Evolutionary conservation across 140 eudicot species (phyloP).

Genomic region (Bidens hawaiensis): DNA sequence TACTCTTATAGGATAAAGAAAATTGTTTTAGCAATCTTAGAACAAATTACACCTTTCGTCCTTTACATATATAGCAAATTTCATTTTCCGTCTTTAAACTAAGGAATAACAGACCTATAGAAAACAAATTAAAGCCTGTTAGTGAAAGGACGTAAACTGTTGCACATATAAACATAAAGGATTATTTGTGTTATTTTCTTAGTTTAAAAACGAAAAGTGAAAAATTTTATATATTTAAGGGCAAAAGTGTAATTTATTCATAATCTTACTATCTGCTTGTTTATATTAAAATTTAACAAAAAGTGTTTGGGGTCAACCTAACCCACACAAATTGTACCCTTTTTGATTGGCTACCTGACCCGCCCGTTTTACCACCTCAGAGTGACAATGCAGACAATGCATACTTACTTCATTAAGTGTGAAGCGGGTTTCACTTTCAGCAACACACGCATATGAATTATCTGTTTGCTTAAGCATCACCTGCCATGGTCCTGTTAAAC

Average conservation of each 20-base stretch:
- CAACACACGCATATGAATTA: constrained; percentile 86
- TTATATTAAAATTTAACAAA: not conserved
- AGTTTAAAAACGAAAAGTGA: too few relatives aligned
- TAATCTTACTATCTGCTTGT: not conserved
- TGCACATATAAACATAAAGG: too few relatives aligned
- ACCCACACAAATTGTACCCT: not conserved
- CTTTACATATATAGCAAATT: too few relatives aligned
- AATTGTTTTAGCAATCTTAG: not conserved
- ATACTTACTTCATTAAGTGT: constrained; percentile 77
- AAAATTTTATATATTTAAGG: too few relatives aligned
- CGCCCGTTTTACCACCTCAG: not conserved
- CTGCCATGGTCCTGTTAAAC: constrained; percentile 91
- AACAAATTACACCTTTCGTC: too few relatives aligned
- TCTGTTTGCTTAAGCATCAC: constrained; percentile 97
- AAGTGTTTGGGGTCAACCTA: not conserved
- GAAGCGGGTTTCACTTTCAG: constrained; percentile 89
- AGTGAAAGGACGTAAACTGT: too few relatives aligned
- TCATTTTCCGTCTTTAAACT: too few relatives aligned
- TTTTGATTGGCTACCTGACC: not conserved
- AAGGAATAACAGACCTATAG: too few relatives aligned
- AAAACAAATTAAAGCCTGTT: too few relatives aligned
- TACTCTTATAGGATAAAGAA: not conserved
- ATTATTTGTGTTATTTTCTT: too few relatives aligned
- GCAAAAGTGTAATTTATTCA: too few relatives aligned
- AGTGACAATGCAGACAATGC: not conserved